phyloP scores from a whole-genome alignment of 1,139 yeast species.

The Pichia sp. region DNA sequence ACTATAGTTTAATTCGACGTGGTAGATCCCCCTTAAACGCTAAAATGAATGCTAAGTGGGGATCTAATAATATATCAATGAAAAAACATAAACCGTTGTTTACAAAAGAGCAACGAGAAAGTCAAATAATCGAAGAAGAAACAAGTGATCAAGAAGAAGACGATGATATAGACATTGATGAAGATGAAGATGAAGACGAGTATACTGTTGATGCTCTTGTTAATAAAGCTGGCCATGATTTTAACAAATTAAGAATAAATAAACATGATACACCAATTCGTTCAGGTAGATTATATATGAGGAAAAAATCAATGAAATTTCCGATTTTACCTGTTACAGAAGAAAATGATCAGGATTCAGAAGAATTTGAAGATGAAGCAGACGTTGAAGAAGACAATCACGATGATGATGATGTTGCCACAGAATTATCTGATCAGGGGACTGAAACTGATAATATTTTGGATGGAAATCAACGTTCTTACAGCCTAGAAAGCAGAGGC shows the following conservation, averaged over 20 bases:
- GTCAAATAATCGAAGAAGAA: conserved; percentile 32
- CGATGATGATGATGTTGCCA: conserved; percentile 8
- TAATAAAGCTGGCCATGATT: not conserved
- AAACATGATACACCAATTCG: not conserved
- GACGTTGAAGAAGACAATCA: conserved; percentile 12
- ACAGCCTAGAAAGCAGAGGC: not conserved
- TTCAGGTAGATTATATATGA: conserved; percentile 5
- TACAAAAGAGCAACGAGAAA: conserved; percentile 23
- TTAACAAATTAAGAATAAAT: not conserved
- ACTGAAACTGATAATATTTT: not conserved
- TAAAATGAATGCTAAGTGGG: conserved; percentile 27
- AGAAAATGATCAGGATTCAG: conserved; percentile 10
- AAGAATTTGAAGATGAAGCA: conserved; percentile 11
- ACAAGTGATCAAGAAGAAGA: conserved; percentile 20
- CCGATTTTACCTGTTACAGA: conserved; percentile 11
- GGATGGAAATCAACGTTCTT: not conserved
- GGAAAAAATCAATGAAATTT: conserved; percentile 7
- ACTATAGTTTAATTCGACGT: conserved; percentile 31
- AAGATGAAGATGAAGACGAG: conserved; percentile 13
- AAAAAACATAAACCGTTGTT: conserved; percentile 23
- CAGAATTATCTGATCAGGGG: conserved; percentile 5
- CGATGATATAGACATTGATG: conserved; percentile 4
- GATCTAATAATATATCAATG: conserved; percentile 14
- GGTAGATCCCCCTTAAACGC: conserved; percentile 35
- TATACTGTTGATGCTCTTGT: conserved; percentile 3